Evolutionary conservation across 768 basidiomycete genomes (phyloP).

Genomic region (Macrolepiota dolichaula): DNA sequence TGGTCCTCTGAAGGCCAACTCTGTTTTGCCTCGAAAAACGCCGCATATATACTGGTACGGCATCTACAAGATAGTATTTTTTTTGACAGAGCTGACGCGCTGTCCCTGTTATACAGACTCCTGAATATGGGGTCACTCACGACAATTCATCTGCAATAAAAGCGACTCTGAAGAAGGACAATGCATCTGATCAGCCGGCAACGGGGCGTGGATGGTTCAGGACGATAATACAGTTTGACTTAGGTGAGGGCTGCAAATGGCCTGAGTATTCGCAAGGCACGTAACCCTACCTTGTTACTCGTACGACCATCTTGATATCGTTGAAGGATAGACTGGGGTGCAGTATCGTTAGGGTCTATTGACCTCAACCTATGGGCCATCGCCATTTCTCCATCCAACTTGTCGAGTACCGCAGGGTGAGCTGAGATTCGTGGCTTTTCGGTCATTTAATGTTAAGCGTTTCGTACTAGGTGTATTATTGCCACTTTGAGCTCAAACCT

Average conservation of each 20-base stretch:
- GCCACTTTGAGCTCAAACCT: constrained; percentile 71
- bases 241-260: constrained; percentile 38
- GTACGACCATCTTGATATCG: background rate
- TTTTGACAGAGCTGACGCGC: background rate
- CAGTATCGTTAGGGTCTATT: constrained; percentile 68
- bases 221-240: constrained; percentile 66
- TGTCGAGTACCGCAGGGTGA: constrained; percentile 61
- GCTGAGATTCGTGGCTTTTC: constrained; percentile 8
- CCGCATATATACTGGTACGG: constrained; percentile 66
- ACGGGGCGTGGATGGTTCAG: constrained; percentile 76
- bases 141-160: constrained; percentile 52
- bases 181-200: constrained; percentile 27
- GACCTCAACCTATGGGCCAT: constrained; percentile 57
- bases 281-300: background rate
- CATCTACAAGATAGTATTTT: background rate
- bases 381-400: constrained; percentile 64
- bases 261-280: constrained; percentile 48
- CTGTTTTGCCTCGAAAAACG: constrained; percentile 60
- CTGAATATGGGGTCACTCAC: constrained; percentile 69
- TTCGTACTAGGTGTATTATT: constrained; percentile 53
- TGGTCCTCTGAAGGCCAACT: constrained; percentile 78
- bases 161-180: constrained; percentile 29
- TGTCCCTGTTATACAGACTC: constrained; percentile 48
- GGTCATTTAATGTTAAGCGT: background rate
- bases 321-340: constrained; percentile 55